Evolutionary conservation across 2,329 filamentous ascomycete genomes (phyloP), one percentile per base, ranked within the genome.

Genomic region (Pseudopyrenochaeta lycopersici): DNA sequence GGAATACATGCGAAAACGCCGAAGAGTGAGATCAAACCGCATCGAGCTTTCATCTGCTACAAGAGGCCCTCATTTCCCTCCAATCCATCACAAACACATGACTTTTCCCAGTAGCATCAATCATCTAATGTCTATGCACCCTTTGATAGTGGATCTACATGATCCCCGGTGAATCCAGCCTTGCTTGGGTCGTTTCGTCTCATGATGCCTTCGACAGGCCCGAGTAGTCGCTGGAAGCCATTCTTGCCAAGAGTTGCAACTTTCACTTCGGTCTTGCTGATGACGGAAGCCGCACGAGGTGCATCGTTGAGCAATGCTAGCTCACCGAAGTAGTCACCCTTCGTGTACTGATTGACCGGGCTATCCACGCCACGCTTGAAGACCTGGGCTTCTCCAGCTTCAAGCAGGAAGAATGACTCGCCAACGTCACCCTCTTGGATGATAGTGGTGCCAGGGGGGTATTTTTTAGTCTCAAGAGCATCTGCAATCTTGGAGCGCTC

Each of bases 401-500:
- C 95, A 42, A 98, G 82, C 39, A 98, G 86, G 78, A 90, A 99
- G 78, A 99, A 98, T 1, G 91, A 89, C 71, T 96, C 88, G 49
- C 95, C 95, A 0, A 89, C 90, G 73, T 98, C 95, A 46, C 95
- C 95, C 77, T 98, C 92, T 53, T 82, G 84, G 77, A 99, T 98
- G 73, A 99, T 96, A 46, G 85, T 85, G n/a, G 88, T 85, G 18
- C 91, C 91, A 7, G 88, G 80, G 0, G 89, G 84, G 74, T 89
- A 96, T 71, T 96, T 97, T 74, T 89, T 87, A 9, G 93, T 95
- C 75, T 98, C 93, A 51, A 99, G 83, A 1, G 95, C 94, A 77
- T 98, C 95, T 56, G 95, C 94, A 74, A 99, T 97, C 82, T 99
- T 99, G 71, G 91, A 92, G 53, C 95, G 89, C 79, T 99, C 95